phyloP scores from a whole-genome alignment of 192 early-diverging fungal genomes.

The Cetraspora pellucida region DNA sequence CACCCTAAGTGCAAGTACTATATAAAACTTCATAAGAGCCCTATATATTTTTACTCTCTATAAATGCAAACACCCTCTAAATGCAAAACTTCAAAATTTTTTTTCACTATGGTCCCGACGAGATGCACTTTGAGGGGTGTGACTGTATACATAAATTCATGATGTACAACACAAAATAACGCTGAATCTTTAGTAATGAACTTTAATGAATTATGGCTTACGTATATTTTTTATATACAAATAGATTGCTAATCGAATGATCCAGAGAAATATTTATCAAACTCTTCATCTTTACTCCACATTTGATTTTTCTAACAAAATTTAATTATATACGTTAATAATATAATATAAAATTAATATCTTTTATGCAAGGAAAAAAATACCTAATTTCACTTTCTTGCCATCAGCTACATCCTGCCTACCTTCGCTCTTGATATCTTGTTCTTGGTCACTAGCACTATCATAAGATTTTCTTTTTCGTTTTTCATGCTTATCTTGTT shows the following conservation, averaged over 20 bases:
- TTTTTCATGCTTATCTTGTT: not conserved
- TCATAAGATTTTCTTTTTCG: constrained; percentile 1
- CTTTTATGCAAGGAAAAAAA: not conserved
- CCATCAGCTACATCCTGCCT: not conserved
- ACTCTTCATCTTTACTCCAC: not conserved
- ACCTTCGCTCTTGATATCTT: not conserved
- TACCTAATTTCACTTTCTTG: not conserved
- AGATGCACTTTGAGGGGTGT: too few species aligned
- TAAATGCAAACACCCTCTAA: too few species aligned
- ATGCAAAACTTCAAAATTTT: too few species aligned
- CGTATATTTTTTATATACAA: too few species aligned
- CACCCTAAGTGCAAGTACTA: too few species aligned
- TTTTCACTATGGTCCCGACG: too few species aligned
- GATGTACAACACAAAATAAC: too few species aligned
- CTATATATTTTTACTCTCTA: too few species aligned
- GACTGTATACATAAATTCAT: too few species aligned
- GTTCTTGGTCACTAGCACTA: not conserved
- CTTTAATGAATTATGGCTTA: too few species aligned
- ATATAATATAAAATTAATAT: not conserved
- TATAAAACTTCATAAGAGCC: too few species aligned
- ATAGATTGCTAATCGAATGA: constrained; percentile 10
- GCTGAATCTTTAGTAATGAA: too few species aligned
- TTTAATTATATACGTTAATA: not conserved
- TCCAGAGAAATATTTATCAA: constrained; percentile 23
- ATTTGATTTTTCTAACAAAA: not conserved